Evolutionary conservation across 2,329 filamentous ascomycete genomes (phyloP), one percentile per base, ranked within the genome.

Genomic region (Metarhizium anisopliae): DNA sequence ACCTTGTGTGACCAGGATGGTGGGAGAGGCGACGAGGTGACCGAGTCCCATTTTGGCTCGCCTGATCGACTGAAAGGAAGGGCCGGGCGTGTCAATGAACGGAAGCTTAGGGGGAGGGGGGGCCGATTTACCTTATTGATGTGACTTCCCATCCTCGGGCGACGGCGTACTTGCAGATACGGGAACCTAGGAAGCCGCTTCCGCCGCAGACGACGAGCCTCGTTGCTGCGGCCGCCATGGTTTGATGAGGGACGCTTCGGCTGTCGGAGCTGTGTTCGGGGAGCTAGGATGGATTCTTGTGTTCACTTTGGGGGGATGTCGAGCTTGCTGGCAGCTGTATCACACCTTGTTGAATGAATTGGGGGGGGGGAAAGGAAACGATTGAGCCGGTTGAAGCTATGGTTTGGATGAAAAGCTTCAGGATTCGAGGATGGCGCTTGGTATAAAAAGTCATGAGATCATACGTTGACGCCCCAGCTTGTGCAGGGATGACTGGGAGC

Each of bases 131-230:
- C 90, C 91, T 95, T 65, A 99, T 85, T 6, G 92, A 96, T 25
- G 85, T 93, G 51, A 97, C 93, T 56, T 91, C 83, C 93, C 93
- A 97, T 55, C 91, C 90, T 67, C 91, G 80, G 50, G 85, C 81
- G 52, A 90, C 85, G 49, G 90, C 94, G 54, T 89, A 86, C 76
- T 90, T 94, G 77, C 94, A 97, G 74, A 99, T 96, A 55, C 93
- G 82, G 29, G 79, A 81, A 72, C 90, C 90, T 30, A 99, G 74
- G 69, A 97, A 99, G 38, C 94, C 93, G 71, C 90, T 96, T 58
- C 93, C 93, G 62, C 94, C 94, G 62, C 89, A 95, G 55, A 99
- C 91, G 47, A 97, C 85, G 47, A 99, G 78, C 72, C 84, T 87
- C 74, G 91, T 96, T 35, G 54, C 49, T 61, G 80, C 78, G 61